Base-by-base conservation (phyloP, 2,329 filamentous ascomycete genomes). In the Colletotrichum tofieldiae region DNA sequence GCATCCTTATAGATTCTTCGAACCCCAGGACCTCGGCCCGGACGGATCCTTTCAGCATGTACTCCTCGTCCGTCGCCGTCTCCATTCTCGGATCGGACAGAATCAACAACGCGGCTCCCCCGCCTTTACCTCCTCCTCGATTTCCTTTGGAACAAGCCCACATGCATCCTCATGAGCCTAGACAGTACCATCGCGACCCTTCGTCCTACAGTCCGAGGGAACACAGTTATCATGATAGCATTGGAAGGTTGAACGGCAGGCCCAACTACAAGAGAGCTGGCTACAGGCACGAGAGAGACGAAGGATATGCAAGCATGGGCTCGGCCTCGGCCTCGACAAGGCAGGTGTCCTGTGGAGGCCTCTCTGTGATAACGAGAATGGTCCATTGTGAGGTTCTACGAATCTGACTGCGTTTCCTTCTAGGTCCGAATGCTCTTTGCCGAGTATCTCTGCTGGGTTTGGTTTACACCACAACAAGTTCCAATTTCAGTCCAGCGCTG, bases 391-490 rank as follows among this genome's bases (percentile, higher is more conserved):
- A 35, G 23, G 5, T 41, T 35, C 60, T 8, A 37, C 35, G 35
- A 37, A 37, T 37, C 35, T 37, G 8, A 37, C 37, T 73, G 76
- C 35, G 35, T 37, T 77, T 79, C 72, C 70, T 26, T 43, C 75
- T 62, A 78, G 86, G 63, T 85, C 85, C 23, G 83, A 84, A 75
- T 83, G 85, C 62, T 84, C 85, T 6, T 72, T 81, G 45, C 79
- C 79, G 1, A 73, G 73, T 37, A 75, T 79, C 9, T 76, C 81
- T 1, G 78, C 82, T 43, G 81, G 82, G n/a, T 86, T 89, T 61
- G 86, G 87, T 67, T 81, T 86, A 65, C 84, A 85, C 72, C 87
- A 88, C 75, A 85, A 83, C 75, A 85, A 83, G 49, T 88, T 84
- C 67, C 82, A 86, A 68, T 86, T 88, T 74, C 82, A 82, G 59